Evolutionary conservation across 371 early-diverging fungal genomes (phyloP).

Genomic region (Phascolomyces articulosus): DNA sequence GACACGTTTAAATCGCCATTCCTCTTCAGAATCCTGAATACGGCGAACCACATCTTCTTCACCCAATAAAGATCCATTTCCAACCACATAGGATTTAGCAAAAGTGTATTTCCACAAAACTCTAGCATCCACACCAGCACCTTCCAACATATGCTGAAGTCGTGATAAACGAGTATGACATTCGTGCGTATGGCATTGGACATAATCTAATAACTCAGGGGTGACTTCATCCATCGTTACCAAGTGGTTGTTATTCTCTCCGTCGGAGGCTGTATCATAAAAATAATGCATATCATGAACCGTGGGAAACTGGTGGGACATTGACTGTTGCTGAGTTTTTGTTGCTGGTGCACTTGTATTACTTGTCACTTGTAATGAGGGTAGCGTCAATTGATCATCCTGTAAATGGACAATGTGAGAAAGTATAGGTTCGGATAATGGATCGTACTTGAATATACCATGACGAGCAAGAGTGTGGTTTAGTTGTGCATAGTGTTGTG

Average conservation of each 20-base stretch:
- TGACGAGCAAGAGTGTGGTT: slow-evolving; percentile 27
- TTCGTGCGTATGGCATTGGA: slow-evolving; percentile 46
- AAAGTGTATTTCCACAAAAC: slow-evolving; percentile 53
- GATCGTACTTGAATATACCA: slow-evolving; percentile 45
- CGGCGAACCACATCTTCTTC: slow-evolving; percentile 51
- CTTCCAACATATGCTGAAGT: slow-evolving; percentile 46
- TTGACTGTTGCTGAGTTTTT: background rate
- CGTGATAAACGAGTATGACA: slow-evolving; percentile 41
- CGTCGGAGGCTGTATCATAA: slow-evolving; percentile 2
- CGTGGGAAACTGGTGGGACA: slow-evolving; percentile 18
- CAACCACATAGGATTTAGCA: slow-evolving; percentile 43
- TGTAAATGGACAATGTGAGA: slow-evolving; percentile 30
- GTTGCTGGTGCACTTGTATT: no score
- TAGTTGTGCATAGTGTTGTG: slow-evolving; percentile 27
- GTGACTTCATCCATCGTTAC: slow-evolving; percentile 6
- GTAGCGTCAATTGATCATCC: slow-evolving; percentile 5
- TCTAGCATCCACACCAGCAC: slow-evolving; percentile 43
- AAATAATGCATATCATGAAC: slow-evolving; percentile 7
- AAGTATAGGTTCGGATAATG: slow-evolving; percentile 40
- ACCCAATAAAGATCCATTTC: slow-evolving; percentile 41
- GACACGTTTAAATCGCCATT: slow-evolving; percentile 40
- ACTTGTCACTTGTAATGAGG: background rate
- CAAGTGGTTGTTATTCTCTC: background rate
- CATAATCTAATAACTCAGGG: slow-evolving; percentile 27
- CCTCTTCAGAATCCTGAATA: slow-evolving; percentile 47